Conservation (phyloP, 208 protist genomes). For the Leishmania martiniquensis region DNA sequence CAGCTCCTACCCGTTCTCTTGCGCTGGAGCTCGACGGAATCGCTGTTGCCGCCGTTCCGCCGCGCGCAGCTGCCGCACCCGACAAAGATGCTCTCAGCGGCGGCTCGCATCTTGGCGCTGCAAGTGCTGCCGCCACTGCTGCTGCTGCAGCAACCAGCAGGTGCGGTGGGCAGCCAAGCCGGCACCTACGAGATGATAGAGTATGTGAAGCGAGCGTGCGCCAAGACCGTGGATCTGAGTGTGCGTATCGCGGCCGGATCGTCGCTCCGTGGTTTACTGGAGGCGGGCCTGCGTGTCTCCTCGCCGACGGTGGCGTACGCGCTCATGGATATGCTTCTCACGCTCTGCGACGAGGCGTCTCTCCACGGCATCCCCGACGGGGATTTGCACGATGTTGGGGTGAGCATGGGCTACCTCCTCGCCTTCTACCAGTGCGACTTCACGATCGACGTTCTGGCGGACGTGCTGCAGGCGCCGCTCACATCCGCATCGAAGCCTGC, state of each 20-base stretch:
- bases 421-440: constrained; percentile 46
- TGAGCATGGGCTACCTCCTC: constrained; percentile 50
- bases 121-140: constrained; percentile 39
- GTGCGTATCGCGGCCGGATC: constrained; percentile 40
- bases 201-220: constrained; percentile 38
- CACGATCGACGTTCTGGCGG: constrained; percentile 19
- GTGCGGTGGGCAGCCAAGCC: constrained; percentile 6
- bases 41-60: constrained; percentile 38
- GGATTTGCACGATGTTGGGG: constrained; percentile 39
- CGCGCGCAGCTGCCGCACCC: constrained; percentile 62
- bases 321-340: constrained; percentile 32
- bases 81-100: constrained; percentile 37
- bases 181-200: constrained; percentile 38
- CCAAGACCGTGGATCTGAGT: constrained; percentile 17
- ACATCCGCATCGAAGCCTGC: constrained; percentile 13
- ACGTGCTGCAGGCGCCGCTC: constrained; percentile 21
- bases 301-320: constrained; percentile 29
- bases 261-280: constrained; percentile 37
- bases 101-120: constrained; percentile 46
- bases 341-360: constrained; percentile 29
- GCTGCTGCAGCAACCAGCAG: constrained; percentile 28
- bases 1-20: constrained; percentile 60
- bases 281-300: constrained; percentile 29
- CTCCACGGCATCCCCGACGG: constrained; percentile 22
- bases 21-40: constrained; percentile 23